A percentile compares a stretch with the other conserved stretches of the same genome.
These are phyloP conservation scores for Suillus luteus DNA, from an alignment of 768 basidiomycete species.

Conservation along the genomic window DNA sequence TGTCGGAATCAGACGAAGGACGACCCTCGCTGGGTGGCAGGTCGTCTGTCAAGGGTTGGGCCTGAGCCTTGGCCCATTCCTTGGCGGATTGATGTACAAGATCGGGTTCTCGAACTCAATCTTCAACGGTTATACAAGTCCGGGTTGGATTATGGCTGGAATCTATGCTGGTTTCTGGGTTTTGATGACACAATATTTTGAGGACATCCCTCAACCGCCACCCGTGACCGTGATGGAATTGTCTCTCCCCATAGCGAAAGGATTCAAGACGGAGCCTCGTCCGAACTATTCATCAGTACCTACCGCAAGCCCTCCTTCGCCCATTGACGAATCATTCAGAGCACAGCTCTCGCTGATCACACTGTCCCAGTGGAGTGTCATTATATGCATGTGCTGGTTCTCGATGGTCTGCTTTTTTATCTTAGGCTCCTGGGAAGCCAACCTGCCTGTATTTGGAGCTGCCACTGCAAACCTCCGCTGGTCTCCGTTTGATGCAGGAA, in stretches of 20 bases:
- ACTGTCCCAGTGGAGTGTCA: constrained; percentile 50
- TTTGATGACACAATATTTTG: constrained; percentile 36
- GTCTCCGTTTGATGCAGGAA: constrained; percentile 65
- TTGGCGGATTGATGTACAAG: constrained; percentile 63
- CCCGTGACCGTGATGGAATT: constrained; percentile 13
- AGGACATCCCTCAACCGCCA: constrained; percentile 38
- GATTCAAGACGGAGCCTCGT: constrained; percentile 11
- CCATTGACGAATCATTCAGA: constrained; percentile 14
- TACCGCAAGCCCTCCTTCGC: neutral
- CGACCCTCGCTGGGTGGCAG: constrained; percentile 61
- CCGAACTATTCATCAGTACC: constrained; percentile 7
- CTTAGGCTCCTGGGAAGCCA: constrained; percentile 69
- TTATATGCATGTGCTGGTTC: constrained; percentile 69
- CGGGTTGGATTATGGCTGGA: constrained; percentile 64
- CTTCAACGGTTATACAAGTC: constrained; percentile 71
- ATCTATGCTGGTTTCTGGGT: constrained; percentile 57
- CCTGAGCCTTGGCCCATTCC: constrained; percentile 63
- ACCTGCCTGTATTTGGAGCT: constrained; percentile 63
- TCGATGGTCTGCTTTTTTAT: constrained; percentile 72
- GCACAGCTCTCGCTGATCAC: constrained; percentile 23
- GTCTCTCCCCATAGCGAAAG: neutral
- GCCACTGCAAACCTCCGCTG: constrained; percentile 45
- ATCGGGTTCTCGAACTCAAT: constrained; percentile 56
- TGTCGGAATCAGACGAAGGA: constrained; percentile 63
- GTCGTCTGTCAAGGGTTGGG: constrained; percentile 65